Base-by-base conservation (phyloP, 2,329 filamentous ascomycete genomes). In the Pezicula carpinea region DNA sequence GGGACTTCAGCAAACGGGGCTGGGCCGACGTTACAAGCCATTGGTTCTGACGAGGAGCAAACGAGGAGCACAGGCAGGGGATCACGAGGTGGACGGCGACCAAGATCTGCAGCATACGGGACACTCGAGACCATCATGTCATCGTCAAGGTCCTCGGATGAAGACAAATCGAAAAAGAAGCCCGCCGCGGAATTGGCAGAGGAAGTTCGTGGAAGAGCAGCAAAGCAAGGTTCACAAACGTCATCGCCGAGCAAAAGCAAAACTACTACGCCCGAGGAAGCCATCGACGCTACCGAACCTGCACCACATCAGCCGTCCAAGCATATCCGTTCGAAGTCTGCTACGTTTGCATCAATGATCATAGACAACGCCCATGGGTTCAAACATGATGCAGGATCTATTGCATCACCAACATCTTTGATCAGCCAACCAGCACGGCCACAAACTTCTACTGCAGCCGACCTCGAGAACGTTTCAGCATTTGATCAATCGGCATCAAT, bases 41-140 rank as follows among this genome's bases (percentile, higher is more conserved):
- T 82, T 23, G 70, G 71, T 4, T 76, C 76, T 4, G 77, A 82
- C 43, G 79, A 82, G 17, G 77, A 82, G 52, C 70, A 71, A 10
- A 21, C 47, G 10, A 50, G 59, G n/a, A 54, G 44, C 45, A 33
- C 49, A 13, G 50, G 50, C 13, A 52, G 58, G 45, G 50, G 53
- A 14, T 55, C 53, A 31, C 59, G 54, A 47, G 53, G 53, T 40
- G 54, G 53, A 10, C 54, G 59, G 47, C 51, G 58, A 47, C 47
- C 56, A 7, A 64, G 59, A 36, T 63, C 59, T 31, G 54, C 47
- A 6, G 80, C 80, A 5, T 79, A 83, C 61, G 78, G 79, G 3
- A 83, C 79, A 1, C 64, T 84, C 4, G 80, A 85, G 57, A 84
- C 80, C 1, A 84, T 84, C 58, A 83, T 83, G 71, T 83, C 79